Conservation (phyloP, 108 stramenopile species). For the Nannochloropsis oceanica region DNA sequence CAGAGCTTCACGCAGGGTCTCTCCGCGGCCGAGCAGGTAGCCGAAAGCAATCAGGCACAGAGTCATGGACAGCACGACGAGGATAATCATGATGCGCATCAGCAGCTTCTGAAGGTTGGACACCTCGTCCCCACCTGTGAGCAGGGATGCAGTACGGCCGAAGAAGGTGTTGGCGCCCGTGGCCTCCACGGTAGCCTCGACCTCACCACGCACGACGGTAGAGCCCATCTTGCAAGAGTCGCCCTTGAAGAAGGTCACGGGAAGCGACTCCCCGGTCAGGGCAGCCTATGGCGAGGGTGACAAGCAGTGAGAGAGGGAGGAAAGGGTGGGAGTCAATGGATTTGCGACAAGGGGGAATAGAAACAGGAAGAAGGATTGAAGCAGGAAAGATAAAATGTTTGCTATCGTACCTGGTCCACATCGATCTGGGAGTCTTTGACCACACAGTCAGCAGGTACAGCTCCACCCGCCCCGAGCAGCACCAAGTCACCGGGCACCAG, state of each 20-base stretch:
- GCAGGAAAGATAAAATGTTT: too few relatives aligned
- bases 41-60: slow-evolving; percentile 39
- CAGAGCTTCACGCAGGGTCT: background rate
- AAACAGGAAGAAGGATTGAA: too few relatives aligned
- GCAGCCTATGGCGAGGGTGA: slow-evolving; percentile 38
- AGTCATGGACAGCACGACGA: slow-evolving; percentile 42
- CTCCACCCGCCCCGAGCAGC: slow-evolving; percentile 9
- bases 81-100: slow-evolving; percentile 47
- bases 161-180: slow-evolving; percentile 59
- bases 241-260: slow-evolving; percentile 51
- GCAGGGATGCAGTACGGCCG: slow-evolving; percentile 51
- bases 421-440: slow-evolving; percentile 20
- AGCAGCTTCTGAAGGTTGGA: slow-evolving; percentile 49
- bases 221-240: slow-evolving; percentile 51
- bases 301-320: too few relatives aligned
- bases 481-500: slow-evolving; percentile 29
- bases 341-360: too few relatives aligned
- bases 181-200: slow-evolving; percentile 33
- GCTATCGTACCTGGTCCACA: slow-evolving; percentile 40
- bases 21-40: background rate
- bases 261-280: slow-evolving; percentile 63
- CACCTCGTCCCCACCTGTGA: slow-evolving; percentile 34
- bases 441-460: slow-evolving; percentile 20
- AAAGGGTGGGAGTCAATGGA: too few relatives aligned
- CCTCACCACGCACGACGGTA: slow-evolving; percentile 54